Conservation (phyloP, 306 rosid genomes). For the Inga laurina region DNA sequence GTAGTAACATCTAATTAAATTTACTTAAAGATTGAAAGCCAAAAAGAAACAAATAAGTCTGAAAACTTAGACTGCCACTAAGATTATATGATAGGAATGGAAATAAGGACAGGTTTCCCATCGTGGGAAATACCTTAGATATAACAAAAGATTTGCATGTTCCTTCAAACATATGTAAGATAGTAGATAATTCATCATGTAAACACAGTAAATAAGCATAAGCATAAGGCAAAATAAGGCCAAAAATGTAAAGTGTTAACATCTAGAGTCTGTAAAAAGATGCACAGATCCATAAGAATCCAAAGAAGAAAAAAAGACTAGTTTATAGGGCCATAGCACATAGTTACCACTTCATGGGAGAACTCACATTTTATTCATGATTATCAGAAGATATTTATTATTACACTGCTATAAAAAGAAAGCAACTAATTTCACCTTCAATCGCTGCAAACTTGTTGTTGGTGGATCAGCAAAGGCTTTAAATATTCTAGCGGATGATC, state of each 20-base stretch:
- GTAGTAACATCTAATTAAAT: neutral
- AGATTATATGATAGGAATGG: neutral
- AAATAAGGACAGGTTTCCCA: neutral
- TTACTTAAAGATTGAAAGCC: neutral
- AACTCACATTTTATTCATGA: neutral
- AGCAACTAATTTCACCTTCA: slow-evolving; percentile 60
- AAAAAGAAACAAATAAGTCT: neutral
- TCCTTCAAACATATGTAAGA: neutral
- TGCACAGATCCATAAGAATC: neutral
- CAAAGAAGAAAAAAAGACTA: neutral
- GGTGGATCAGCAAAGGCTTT: slow-evolving; percentile 99
- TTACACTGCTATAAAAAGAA: neutral
- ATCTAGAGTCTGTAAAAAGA: neutral
- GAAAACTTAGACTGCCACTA: neutral
- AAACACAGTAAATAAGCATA: neutral
- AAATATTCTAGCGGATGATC: slow-evolving; percentile 75
- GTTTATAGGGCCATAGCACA: neutral
- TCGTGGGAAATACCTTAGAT: neutral
- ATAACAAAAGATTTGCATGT: neutral
- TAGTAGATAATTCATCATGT: neutral
- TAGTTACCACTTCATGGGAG: neutral
- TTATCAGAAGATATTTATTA: no score
- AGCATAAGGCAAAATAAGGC: neutral
- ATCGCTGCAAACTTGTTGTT: slow-evolving; percentile 92
- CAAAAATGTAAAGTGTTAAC: neutral